These are phyloP conservation scores for Yamadazyma phyllophila DNA, from an alignment of 805 yeast genomes.

Conservation along the genomic window DNA sequence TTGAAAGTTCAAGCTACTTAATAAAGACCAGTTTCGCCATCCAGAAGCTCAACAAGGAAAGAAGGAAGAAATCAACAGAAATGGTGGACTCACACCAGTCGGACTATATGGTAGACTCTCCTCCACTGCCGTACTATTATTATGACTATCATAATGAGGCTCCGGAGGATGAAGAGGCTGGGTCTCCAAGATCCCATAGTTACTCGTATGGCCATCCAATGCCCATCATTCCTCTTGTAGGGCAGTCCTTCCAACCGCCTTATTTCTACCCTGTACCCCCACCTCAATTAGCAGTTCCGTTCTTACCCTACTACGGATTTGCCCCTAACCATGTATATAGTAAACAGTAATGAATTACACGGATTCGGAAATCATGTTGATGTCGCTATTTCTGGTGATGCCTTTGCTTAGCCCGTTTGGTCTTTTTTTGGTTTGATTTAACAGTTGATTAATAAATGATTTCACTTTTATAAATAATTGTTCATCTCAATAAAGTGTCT, in stretches of 20 bases:
- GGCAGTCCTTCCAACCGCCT: slow-evolving; percentile 1
- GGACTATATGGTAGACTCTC: neutral
- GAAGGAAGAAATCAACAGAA: slow-evolving; percentile 6
- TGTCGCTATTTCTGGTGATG: no score
- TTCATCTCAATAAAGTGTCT: no score
- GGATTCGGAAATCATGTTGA: neutral
- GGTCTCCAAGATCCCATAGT: neutral
- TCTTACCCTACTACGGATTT: slow-evolving; percentile 6
- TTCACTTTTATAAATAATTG: no score
- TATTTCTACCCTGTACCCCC: neutral
- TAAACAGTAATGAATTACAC: slow-evolving; percentile 1
- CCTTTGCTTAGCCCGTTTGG: no score
- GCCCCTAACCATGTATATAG: slow-evolving; percentile 8
- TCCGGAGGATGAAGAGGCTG: slow-evolving; percentile 3
- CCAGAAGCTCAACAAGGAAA: slow-evolving; percentile 24
- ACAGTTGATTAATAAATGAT: no score
- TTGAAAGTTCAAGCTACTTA: slow-evolving; percentile 20
- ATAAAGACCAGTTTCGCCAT: slow-evolving; percentile 42
- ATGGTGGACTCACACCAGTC: neutral
- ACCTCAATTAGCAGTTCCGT: slow-evolving; percentile 1
- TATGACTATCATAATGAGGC: slow-evolving; percentile 2
- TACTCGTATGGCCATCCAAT: slow-evolving; percentile 1
- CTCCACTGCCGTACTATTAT: slow-evolving; percentile 1
- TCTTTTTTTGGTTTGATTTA: no score
- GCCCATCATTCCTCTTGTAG: neutral